Base-by-base conservation (phyloP, 495 filamentous ascomycete species). In the Filosporella fistucella region DNA sequence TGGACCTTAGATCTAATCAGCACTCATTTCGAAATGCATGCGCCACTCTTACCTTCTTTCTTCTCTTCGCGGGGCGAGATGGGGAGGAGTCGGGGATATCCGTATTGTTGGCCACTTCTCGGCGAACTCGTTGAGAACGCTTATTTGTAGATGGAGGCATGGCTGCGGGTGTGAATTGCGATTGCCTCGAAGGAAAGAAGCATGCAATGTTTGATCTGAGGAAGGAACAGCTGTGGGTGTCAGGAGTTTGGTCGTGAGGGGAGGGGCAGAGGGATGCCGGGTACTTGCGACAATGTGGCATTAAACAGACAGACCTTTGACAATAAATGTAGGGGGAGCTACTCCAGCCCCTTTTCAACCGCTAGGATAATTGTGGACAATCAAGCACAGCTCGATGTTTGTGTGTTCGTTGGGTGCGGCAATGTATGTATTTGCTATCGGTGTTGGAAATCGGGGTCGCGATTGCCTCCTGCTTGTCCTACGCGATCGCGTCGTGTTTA, bases 1-100 rank as follows among this genome's bases (percentile, higher is more conserved):
- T 48, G 38, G 22, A 29, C 14, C 36, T 40, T 35, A 13, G 10
- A 43, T 8, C 2, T 28, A 4, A 13, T 43, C 25, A 43, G 24
- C 32, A 32, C 7, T 14, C 29, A 29, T 38, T 21, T 8, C 18
- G 6, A 4, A 10, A 3, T 29, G 24, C n/a, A n/a, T n/a, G n/a
- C n/a, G n/a, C n/a, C n/a, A n/a, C 12, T 16, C 48, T 65, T 68
- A 85, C 84, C 81, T 85, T 86, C 69, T 80, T 85, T 69, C 85
- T 81, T 63, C 85, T 86, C 63, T 80, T 83, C 4, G 80, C 75
- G 5, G 84, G 84, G 43, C 82, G 81, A 59, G 77, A 84, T 23
- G 85, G 84, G 21, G 85, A 88, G 26, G 84, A 87, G 53, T 80
- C 76, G 47, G 71, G 76, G 17, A 69, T 66, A 51, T 80, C 76